Conservation (phyloP, 2,329 filamentous ascomycete species). For the Aaosphaeria arxii region DNA sequence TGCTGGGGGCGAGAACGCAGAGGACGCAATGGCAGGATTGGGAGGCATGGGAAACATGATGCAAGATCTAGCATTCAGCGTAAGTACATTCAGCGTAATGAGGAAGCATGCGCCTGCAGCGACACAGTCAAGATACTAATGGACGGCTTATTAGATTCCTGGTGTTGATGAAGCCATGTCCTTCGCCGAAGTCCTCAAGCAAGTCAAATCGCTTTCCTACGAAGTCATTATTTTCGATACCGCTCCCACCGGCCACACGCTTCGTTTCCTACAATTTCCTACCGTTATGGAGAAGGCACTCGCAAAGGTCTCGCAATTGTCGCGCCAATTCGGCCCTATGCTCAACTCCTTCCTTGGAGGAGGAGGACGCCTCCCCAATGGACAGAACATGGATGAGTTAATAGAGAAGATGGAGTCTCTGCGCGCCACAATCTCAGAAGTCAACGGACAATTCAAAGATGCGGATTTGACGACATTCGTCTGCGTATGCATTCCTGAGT, state of each 20-base stretch:
- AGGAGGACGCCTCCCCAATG: conserved; percentile 75
- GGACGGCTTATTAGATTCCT: conserved; percentile 64
- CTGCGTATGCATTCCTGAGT: conserved; percentile 97
- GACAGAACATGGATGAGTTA: conserved; percentile 89
- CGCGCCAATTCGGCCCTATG: conserved; percentile 91
- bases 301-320: conserved; percentile 94
- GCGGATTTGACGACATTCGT: conserved; percentile 94
- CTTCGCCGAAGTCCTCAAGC: conserved; percentile 97
- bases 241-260: conserved; percentile 93
- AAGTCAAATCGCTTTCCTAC: conserved; percentile 98
- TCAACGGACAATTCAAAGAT: conserved; percentile 98
- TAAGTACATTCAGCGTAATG: conserved; percentile 45
- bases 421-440: conserved; percentile 88
- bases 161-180: conserved; percentile 99
- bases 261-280: conserved; percentile 97
- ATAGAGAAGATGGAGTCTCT: conserved; percentile 92
- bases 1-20: conserved; percentile 67
- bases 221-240: conserved; percentile 99
- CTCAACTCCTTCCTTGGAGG: conserved; percentile 88
- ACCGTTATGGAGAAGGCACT: conserved; percentile 97
- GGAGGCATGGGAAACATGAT: conserved; percentile 87
- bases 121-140: neutral
- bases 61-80: conserved; percentile 95
- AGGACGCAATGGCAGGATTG: conserved; percentile 67
- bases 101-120: neutral